Percentiles rank a stretch among this genome's conserved stretches.
These are phyloP conservation scores for Calonectria leucothoes DNA, from an alignment of 2,329 filamentous ascomycete species.

Conservation along the genomic window DNA sequence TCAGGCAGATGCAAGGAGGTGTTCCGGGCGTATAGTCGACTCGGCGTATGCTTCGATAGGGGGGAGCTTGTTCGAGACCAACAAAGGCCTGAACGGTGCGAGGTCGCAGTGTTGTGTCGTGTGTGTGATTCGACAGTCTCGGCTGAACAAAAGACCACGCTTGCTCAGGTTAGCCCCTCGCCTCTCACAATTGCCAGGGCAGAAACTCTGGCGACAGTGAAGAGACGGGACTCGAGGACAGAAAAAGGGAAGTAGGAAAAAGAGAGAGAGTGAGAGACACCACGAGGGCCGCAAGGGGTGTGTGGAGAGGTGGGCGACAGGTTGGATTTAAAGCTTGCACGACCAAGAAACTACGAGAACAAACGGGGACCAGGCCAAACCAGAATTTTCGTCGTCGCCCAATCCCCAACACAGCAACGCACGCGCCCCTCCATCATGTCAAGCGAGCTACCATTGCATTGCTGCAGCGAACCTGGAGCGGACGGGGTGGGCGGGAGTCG, in stretches of 20 bases:
- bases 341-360: not conserved
- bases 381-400: not conserved
- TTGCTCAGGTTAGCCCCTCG: not conserved
- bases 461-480: not conserved
- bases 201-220: not conserved
- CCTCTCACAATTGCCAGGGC: not conserved
- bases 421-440: not conserved
- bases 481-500: constrained; percentile 9
- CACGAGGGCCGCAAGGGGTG: constrained; percentile 23
- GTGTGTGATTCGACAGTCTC: constrained; percentile 7
- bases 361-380: constrained; percentile 10
- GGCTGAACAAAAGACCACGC: not conserved
- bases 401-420: constrained; percentile 3
- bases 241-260: constrained; percentile 10
- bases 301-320: constrained; percentile 25
- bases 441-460: constrained; percentile 1
- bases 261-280: constrained; percentile 26
- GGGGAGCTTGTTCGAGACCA: constrained; percentile 7
- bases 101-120: not conserved
- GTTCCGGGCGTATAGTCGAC: not conserved
- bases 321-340: constrained; percentile 35
- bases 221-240: not conserved
- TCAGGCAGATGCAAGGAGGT: not conserved
- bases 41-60: not conserved
- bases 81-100: not conserved